These are phyloP conservation scores for Gossypium mustelinum DNA, from an alignment of 345 rosid species.

Conservation along the genomic window DNA sequence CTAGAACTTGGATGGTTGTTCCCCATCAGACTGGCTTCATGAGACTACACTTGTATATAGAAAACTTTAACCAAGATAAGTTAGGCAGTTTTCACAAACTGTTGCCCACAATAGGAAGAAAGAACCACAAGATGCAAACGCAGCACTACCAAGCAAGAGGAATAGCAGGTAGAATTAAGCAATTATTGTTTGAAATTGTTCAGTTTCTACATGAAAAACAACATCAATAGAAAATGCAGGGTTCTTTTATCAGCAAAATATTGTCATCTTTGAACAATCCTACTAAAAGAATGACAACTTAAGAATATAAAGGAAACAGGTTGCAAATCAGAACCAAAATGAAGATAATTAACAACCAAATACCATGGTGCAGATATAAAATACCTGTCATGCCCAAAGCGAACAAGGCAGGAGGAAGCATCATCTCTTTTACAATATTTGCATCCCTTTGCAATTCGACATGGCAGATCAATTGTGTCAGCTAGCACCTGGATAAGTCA, in stretches of 20 bases:
- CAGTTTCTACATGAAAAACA: neutral
- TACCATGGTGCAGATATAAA: constrained; percentile 29
- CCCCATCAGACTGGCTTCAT: constrained; percentile 22
- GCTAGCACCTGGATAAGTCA: constrained; percentile 70
- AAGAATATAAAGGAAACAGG: neutral
- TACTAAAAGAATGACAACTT: neutral
- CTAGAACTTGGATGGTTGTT: constrained; percentile 1
- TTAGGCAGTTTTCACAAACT: neutral
- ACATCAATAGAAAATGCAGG: neutral
- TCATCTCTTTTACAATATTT: constrained; percentile 78
- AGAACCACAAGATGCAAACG: neutral
- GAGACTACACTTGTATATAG: constrained; percentile 6
- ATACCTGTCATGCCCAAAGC: constrained; percentile 68
- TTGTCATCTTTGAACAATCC: neutral
- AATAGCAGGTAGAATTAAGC: neutral
- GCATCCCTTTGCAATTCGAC: constrained; percentile 98
- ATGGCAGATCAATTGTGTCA: constrained; percentile 85
- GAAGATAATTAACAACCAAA: neutral
- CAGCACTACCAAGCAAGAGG: neutral
- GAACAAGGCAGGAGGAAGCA: constrained; percentile 95
- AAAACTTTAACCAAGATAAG: neutral
- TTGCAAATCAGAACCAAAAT: neutral
- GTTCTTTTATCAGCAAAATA: neutral
- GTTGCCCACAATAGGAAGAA: neutral
- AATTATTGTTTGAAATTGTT: neutral